Evolutionary conservation across 2,329 filamentous ascomycete species (phyloP).

Genomic region (Erysiphe neolycopersici): DNA sequence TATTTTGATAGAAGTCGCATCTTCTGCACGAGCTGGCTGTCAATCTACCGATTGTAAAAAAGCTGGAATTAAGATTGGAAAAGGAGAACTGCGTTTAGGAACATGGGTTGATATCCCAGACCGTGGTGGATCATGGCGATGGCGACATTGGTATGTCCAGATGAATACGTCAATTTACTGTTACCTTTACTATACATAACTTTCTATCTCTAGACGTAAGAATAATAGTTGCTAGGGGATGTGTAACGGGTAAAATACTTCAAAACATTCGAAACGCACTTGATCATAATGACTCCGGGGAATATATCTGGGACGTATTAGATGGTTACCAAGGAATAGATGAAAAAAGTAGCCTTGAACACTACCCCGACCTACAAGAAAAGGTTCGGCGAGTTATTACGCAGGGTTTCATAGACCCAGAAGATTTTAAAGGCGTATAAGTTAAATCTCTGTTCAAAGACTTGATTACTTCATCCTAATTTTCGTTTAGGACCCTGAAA

Average conservation of each 20-base stretch:
- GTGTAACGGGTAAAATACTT: slow-evolving; percentile 53
- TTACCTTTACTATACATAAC: background rate
- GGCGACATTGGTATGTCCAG: slow-evolving; percentile 56
- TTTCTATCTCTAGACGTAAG: background rate
- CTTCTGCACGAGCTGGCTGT: slow-evolving; percentile 47
- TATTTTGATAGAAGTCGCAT: slow-evolving; percentile 34
- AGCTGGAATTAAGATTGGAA: slow-evolving; percentile 38
- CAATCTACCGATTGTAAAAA: slow-evolving; percentile 45
- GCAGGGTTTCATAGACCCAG: slow-evolving; percentile 56
- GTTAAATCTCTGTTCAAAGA: background rate
- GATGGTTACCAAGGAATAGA: slow-evolving; percentile 47
- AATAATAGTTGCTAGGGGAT: slow-evolving; percentile 35
- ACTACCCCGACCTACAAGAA: slow-evolving; percentile 33
- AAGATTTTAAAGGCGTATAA: slow-evolving; percentile 65
- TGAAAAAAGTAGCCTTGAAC: slow-evolving; percentile 26
- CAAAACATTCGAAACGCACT: slow-evolving; percentile 33
- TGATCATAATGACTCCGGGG: slow-evolving; percentile 23
- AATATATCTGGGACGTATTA: slow-evolving; percentile 16
- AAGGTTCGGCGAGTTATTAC: slow-evolving; percentile 48
- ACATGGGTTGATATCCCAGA: slow-evolving; percentile 32
- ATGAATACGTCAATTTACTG: background rate
- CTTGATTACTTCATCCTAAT: background rate
- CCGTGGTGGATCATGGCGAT: slow-evolving; percentile 36
- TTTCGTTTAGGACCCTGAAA: slow-evolving; percentile 12
- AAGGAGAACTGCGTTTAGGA: slow-evolving; percentile 57